Evolutionary conservation across 305 asterid species (phyloP).

Genomic region (Salvia sclarea): DNA sequence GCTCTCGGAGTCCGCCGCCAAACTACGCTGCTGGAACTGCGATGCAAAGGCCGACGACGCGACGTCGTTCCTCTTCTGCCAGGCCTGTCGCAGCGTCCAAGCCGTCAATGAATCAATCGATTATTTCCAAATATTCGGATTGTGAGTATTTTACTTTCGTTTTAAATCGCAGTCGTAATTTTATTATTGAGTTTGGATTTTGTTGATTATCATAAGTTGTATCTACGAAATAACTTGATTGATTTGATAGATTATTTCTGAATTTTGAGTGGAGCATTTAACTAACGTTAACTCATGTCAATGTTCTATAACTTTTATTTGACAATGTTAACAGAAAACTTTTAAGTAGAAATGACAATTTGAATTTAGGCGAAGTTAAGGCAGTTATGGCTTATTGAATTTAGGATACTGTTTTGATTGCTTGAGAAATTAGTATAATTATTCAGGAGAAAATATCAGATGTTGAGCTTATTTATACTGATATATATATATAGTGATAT

Average conservation of each 20-base stretch:
- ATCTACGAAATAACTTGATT: not conserved
- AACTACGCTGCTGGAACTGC: conserved; percentile 82
- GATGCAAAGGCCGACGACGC: conserved; percentile 39
- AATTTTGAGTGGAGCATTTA: not conserved
- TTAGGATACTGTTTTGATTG: not conserved
- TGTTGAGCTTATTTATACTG: conserved; percentile 16
- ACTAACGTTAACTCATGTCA: not conserved
- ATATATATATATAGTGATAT: no score
- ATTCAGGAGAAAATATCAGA: conserved; percentile 4
- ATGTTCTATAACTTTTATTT: not conserved
- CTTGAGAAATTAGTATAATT: not conserved
- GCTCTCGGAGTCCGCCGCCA: conserved; percentile 36
- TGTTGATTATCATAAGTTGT: not conserved
- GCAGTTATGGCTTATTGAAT: conserved; percentile 24
- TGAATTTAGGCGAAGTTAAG: not conserved
- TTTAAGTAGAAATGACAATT: not conserved
- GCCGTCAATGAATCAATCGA: conserved; percentile 62
- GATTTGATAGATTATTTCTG: not conserved
- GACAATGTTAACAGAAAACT: not conserved
- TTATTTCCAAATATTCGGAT: conserved; percentile 78
- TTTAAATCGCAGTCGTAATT: not conserved
- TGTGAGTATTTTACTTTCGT: conserved; percentile 48
- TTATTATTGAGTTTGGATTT: not conserved
- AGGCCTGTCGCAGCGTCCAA: conserved; percentile 72
- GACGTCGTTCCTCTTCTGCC: conserved; percentile 72